Evolutionary conservation across 768 basidiomycete genomes (phyloP).

Genomic region (Mycena latifolia): DNA sequence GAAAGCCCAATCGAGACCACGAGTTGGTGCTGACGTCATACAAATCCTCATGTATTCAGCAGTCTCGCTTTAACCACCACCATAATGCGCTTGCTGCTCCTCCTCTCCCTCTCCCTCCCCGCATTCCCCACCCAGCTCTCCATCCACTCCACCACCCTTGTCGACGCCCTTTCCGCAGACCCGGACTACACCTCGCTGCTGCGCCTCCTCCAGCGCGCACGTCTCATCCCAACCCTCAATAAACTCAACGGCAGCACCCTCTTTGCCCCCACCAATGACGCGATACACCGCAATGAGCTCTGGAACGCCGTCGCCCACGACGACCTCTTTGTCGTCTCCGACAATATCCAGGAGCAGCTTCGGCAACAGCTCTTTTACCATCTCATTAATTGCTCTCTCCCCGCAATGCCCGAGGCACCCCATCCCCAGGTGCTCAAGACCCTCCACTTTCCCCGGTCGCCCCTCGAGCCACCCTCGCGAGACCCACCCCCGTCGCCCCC

Average conservation of each 20-base stretch:
- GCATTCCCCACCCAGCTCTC: conserved; percentile 35
- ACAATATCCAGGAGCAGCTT: conserved; percentile 87
- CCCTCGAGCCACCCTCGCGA: conserved; percentile 69
- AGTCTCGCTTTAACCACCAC: not conserved
- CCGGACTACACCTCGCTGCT: conserved; percentile 84
- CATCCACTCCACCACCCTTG: conserved; percentile 63
- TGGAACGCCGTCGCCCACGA: conserved; percentile 56
- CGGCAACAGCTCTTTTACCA: conserved; percentile 97
- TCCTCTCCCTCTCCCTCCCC: conserved; percentile 38
- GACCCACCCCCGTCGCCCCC: conserved; percentile 83
- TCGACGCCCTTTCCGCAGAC: conserved; percentile 83
- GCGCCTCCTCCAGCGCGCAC: conserved; percentile 82
- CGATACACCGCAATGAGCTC: conserved; percentile 70
- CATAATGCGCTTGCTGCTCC: conserved; percentile 27
- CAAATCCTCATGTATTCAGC: too few relatives aligned
- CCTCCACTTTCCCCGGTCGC: conserved; percentile 76
- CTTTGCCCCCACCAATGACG: conserved; percentile 97
- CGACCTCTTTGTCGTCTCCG: conserved; percentile 57
- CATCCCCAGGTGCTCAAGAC: conserved; percentile 64
- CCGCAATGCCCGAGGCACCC: conserved; percentile 55
- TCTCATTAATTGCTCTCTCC: conserved; percentile 84
- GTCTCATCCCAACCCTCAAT: conserved; percentile 93
- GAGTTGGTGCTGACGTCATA: too few relatives aligned
- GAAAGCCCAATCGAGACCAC: too few relatives aligned
- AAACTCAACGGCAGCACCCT: conserved; percentile 85